Evolutionary conservation across 768 basidiomycete genomes (phyloP).

Genomic region (Pleurotus djamor): DNA sequence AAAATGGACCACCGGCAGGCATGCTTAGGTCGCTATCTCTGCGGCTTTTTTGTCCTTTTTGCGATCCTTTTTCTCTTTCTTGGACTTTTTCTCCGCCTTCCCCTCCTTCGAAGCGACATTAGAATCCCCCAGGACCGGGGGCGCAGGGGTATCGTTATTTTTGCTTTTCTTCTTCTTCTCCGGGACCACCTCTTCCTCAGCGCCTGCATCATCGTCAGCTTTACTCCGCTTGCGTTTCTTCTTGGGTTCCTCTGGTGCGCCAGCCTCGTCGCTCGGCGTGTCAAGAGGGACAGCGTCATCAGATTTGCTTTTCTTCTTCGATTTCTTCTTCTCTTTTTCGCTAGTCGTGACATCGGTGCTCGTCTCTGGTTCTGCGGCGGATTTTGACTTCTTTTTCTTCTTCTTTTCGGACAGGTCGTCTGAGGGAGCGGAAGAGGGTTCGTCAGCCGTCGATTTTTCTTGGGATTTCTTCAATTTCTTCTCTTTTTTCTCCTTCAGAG

Average conservation of each 20-base stretch:
- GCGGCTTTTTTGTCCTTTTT: slow-evolving; percentile 14
- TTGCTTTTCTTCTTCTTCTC: slow-evolving; percentile 6
- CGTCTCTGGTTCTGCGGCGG: neutral
- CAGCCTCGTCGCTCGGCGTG: too few species aligned
- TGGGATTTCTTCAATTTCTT: slow-evolving; percentile 17
- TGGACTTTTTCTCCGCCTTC: slow-evolving; percentile 25
- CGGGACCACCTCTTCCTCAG: slow-evolving; percentile 6
- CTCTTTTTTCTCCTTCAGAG: slow-evolving; percentile 11
- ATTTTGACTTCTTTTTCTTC: neutral
- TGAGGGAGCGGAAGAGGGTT: neutral
- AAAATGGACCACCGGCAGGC: slow-evolving; percentile 14
- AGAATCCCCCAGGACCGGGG: slow-evolving; percentile 16
- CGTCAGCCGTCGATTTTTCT: too few species aligned
- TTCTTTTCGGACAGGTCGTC: neutral
- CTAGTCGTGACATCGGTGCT: too few species aligned
- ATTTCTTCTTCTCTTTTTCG: slow-evolving; percentile 13
- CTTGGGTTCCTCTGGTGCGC: neutral
- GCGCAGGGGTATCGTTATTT: slow-evolving; percentile 13
- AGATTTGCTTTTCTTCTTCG: neutral
- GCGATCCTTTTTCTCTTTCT: slow-evolving; percentile 15
- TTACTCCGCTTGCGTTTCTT: slow-evolving; percentile 6
- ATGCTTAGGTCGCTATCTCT: slow-evolving; percentile 8
- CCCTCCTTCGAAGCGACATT: slow-evolving; percentile 12
- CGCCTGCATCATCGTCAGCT: neutral
- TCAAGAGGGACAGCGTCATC: neutral